Evolutionary conservation across 1,284 basidiomycete genomes (phyloP).

Genomic region (Schizophyllum commune): DNA sequence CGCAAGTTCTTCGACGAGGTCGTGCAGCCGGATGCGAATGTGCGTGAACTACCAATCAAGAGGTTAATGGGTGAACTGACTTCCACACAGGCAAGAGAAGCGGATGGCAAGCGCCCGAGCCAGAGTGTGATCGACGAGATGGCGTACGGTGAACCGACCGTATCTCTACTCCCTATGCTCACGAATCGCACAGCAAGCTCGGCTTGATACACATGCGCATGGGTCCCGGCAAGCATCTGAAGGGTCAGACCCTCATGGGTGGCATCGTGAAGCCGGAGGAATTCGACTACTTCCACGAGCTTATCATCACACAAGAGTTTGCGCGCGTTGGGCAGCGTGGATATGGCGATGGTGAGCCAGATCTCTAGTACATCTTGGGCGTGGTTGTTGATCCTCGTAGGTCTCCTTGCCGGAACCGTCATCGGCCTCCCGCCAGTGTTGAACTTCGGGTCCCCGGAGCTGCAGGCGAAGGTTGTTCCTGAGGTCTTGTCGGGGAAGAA

Average conservation of each 20-base stretch:
- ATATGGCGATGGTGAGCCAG: conserved; percentile 55
- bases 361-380: too few species aligned
- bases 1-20: conserved; percentile 51
- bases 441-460: conserved; percentile 77
- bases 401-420: conserved; percentile 60
- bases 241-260: conserved; percentile 71
- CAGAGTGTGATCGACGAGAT: conserved; percentile 60
- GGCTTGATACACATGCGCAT: conserved; percentile 64
- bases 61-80: neutral
- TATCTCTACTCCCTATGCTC: neutral
- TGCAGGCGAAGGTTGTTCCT: conserved; percentile 76
- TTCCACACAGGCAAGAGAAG: conserved; percentile 33
- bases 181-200: neutral
- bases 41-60: conserved; percentile 20
- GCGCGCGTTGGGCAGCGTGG: conserved; percentile 70
- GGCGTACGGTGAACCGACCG: conserved; percentile 27
- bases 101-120: conserved; percentile 62
- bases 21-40: conserved; percentile 54
- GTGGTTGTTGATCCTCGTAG: too few species aligned
- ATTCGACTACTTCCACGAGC: conserved; percentile 56
- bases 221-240: conserved; percentile 75
- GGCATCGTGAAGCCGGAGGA: conserved; percentile 80
- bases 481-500: conserved; percentile 84
- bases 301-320: conserved; percentile 83
- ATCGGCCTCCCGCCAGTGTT: conserved; percentile 80